Percentiles rank a stretch among this genome's conserved stretches.
Conservation (phyloP, 345 rosid species). For the Isatis tinctoria region DNA sequence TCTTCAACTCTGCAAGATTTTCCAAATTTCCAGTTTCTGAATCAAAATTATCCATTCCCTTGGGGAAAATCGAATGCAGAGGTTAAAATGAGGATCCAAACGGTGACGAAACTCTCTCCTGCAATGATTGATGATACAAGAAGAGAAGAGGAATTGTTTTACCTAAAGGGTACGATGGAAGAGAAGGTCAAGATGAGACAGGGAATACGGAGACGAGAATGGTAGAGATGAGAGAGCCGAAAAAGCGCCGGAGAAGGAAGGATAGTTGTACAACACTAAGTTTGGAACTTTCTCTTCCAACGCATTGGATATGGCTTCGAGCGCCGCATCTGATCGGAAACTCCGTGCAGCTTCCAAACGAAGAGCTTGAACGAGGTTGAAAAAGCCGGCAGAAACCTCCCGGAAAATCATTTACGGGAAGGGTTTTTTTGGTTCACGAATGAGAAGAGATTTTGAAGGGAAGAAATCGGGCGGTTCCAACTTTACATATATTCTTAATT, state of each 20-base stretch:
- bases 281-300: constrained; percentile 51
- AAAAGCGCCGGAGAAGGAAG: constrained; percentile 83
- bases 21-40: no score
- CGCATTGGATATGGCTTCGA: constrained; percentile 60
- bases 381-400: background rate
- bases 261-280: constrained; percentile 71
- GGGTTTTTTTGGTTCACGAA: background rate
- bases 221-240: constrained; percentile 75
- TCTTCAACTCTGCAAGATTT: constrained; percentile 58
- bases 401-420: constrained; percentile 18
- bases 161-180: constrained; percentile 59
- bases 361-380: background rate
- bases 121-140: background rate
- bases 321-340: constrained; percentile 81
- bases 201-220: constrained; percentile 55
- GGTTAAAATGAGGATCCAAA: background rate
- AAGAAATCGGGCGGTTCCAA: background rate
- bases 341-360: constrained; percentile 20
- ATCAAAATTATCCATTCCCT: background rate
- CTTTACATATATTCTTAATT: background rate
- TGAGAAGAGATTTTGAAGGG: background rate
- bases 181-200: constrained; percentile 80
- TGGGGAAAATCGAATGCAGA: background rate
- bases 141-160: background rate
- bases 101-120: background rate